Conservation (phyloP, 73 alveolate genomes). For the Loxodes magnus region DNA sequence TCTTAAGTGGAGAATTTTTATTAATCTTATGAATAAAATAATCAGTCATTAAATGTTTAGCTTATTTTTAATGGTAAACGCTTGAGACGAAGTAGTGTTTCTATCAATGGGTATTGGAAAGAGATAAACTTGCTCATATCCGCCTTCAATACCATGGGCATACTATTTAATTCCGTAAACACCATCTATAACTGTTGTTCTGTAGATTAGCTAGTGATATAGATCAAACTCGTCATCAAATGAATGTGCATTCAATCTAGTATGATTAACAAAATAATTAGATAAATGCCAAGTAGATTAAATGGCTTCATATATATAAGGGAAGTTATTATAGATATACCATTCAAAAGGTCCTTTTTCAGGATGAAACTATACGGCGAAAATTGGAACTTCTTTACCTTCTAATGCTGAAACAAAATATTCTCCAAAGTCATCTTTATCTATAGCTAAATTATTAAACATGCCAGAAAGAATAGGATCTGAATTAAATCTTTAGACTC, state of each 20-base stretch:
- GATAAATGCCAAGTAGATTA: slow-evolving; percentile 9
- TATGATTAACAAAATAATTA: slow-evolving; percentile 5
- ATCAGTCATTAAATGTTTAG: no score
- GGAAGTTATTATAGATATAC: slow-evolving; percentile 4
- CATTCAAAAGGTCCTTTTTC: slow-evolving; percentile 29
- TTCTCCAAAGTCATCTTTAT: slow-evolving; percentile 14
- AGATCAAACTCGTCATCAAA: neutral
- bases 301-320: slow-evolving; percentile 10
- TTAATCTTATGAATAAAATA: no score
- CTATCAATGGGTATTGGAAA: no score
- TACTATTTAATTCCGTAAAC: no score
- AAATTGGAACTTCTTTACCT: slow-evolving; percentile 24
- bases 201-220: neutral
- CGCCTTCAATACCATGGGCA: no score
- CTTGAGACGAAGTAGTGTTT: no score
- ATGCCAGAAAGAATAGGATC: slow-evolving; percentile 3
- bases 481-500: slow-evolving; percentile 5
- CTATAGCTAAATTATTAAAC: slow-evolving; percentile 8
- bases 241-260: slow-evolving; percentile 10
- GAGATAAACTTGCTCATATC: no score
- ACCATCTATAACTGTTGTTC: no score
- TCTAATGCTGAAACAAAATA: slow-evolving; percentile 20
- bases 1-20: no score
- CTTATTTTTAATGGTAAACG: no score
- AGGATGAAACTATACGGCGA: slow-evolving; percentile 33